phyloP scores from a whole-genome alignment of 805 yeast genomes.

The Starmerella bombicola region DNA sequence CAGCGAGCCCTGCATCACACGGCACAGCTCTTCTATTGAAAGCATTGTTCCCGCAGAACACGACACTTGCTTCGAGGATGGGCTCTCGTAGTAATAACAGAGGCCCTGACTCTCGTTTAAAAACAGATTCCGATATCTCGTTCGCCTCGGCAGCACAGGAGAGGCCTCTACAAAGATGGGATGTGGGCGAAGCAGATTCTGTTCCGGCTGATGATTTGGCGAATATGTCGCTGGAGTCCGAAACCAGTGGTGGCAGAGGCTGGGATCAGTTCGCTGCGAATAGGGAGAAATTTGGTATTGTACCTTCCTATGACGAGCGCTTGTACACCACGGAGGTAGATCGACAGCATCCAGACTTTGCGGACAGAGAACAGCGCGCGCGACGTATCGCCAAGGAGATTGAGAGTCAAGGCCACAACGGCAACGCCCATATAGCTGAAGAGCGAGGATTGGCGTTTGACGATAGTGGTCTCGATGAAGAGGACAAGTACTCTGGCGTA shows the following conservation, averaged over 20 bases:
- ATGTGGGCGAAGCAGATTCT: conserved; percentile 34
- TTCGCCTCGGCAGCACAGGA: conserved; percentile 35
- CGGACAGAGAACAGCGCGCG: conserved; percentile 53
- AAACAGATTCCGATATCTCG: conserved; percentile 79
- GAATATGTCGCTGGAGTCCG: conserved; percentile 12
- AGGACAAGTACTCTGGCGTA: conserved; percentile 91
- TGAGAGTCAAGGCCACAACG: conserved; percentile 48
- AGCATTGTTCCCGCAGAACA: too few relatives aligned
- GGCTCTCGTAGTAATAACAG: conserved; percentile 8
- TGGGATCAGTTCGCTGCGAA: conserved; percentile 98
- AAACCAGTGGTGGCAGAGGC: conserved; percentile 11
- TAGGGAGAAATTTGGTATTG: conserved; percentile 76
- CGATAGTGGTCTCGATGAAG: conserved; percentile 86
- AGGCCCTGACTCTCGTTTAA: conserved; percentile 33
- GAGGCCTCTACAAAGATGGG: conserved; percentile 75
- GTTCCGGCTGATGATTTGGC: conserved; percentile 10
- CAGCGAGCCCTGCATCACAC: too few relatives aligned
- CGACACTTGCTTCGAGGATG: conserved; percentile 2
- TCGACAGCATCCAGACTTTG: conserved; percentile 59
- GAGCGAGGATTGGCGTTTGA: conserved; percentile 71
- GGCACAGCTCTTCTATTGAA: too few relatives aligned
- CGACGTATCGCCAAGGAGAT: conserved; percentile 73
- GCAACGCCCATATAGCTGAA: conserved; percentile 75
- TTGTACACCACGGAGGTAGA: conserved; percentile 72
- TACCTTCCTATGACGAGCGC: conserved; percentile 71